Evolutionary conservation across 1,284 basidiomycete genomes (phyloP).

Genomic region (Boletus subluridellus): DNA sequence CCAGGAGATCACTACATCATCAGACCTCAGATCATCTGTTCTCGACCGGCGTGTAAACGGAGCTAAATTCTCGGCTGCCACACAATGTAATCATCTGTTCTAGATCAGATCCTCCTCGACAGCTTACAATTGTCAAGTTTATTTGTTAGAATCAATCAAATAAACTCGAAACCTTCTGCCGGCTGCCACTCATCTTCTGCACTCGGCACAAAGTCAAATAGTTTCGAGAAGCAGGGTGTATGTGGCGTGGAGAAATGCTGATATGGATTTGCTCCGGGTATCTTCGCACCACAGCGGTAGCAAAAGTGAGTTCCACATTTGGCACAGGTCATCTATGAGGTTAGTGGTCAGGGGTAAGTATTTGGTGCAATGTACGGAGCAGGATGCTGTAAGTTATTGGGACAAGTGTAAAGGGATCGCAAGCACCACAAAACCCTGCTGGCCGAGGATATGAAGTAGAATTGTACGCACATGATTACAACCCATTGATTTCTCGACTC

Average conservation of each 20-base stretch:
- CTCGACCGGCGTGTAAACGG: background rate
- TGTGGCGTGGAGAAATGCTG: slow-evolving; percentile 61
- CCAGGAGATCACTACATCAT: background rate
- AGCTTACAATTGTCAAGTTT: background rate
- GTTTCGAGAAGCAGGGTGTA: slow-evolving; percentile 56
- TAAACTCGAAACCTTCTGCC: slow-evolving; percentile 43
- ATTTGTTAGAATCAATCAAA: slow-evolving; percentile 11
- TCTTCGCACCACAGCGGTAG: slow-evolving; percentile 63
- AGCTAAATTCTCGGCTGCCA: background rate
- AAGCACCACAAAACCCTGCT: background rate
- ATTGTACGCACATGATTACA: slow-evolving; percentile 66
- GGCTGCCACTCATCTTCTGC: slow-evolving; percentile 52
- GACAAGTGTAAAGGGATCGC: background rate
- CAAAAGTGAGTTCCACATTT: slow-evolving; percentile 73
- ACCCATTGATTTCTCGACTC: slow-evolving; percentile 71
- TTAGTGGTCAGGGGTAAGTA: slow-evolving; percentile 2
- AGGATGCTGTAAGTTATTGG: background rate
- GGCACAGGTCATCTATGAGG: slow-evolving; percentile 63
- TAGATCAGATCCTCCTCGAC: background rate
- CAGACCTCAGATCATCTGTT: background rate
- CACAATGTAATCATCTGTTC: background rate
- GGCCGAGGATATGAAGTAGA: background rate
- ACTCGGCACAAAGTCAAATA: slow-evolving; percentile 56
- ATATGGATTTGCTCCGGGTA: slow-evolving; percentile 57
- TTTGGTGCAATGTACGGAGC: background rate